Evolutionary conservation across 768 basidiomycete genomes (phyloP).

Genomic region (Serendipita sp.): DNA sequence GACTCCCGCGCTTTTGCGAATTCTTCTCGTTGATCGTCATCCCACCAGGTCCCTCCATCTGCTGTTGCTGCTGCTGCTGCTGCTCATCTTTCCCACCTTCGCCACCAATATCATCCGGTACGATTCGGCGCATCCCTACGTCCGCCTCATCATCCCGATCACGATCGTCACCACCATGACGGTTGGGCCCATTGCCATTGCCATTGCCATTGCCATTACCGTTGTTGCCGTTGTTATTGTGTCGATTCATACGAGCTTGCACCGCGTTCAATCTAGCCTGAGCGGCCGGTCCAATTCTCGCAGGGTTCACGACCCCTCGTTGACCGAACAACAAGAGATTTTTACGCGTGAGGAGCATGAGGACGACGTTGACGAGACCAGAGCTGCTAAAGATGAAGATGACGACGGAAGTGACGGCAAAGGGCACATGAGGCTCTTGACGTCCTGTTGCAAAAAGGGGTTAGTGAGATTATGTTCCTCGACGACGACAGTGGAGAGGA

Average conservation of each 20-base stretch:
- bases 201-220: too few species aligned
- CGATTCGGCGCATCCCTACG: background rate
- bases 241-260: background rate
- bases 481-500: background rate
- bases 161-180: background rate
- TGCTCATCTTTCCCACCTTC: too few species aligned
- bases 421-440: slow-evolving; percentile 11
- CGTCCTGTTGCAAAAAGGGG: background rate
- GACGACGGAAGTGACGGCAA: slow-evolving; percentile 21
- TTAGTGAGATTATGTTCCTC: too few species aligned
- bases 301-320: background rate
- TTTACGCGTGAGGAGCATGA: slow-evolving; percentile 23
- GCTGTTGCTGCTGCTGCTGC: too few species aligned
- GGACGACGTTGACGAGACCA: slow-evolving; percentile 25
- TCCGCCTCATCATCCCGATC: background rate
- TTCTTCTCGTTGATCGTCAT: too few species aligned
- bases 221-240: background rate
- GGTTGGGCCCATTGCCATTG: background rate
- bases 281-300: background rate
- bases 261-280: background rate
- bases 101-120: too few species aligned
- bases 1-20: too few species aligned
- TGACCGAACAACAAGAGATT: slow-evolving; percentile 20
- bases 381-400: slow-evolving; percentile 23
- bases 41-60: too few species aligned